A percentile compares a stretch with the other conserved stretches of the same genome.
Evolutionary conservation across 2,329 filamentous ascomycete genomes (phyloP).

Genomic region (Fusarium staphyleae): DNA sequence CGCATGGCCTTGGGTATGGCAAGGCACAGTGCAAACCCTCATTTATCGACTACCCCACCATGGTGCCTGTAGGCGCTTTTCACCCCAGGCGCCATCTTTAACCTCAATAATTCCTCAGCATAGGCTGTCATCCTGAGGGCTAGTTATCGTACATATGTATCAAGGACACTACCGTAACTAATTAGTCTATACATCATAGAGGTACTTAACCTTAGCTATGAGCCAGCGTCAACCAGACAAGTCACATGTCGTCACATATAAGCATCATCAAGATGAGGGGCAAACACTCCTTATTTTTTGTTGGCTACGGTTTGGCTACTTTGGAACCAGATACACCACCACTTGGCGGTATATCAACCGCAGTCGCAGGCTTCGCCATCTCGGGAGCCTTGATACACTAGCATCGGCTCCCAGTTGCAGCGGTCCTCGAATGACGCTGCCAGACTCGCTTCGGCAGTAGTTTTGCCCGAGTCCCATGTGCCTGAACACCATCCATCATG

Average conservation of each 20-base stretch:
- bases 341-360: slow-evolving; percentile 40
- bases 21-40: not conserved
- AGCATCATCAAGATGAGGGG: slow-evolving; percentile 24
- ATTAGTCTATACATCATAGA: not conserved
- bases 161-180: too few species aligned
- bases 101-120: too few species aligned
- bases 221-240: too few species aligned
- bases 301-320: slow-evolving; percentile 37
- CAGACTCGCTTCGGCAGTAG: slow-evolving; percentile 30
- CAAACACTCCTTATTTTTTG: slow-evolving; percentile 34
- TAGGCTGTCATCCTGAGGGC: too few species aligned
- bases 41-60: not conserved
- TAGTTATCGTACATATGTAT: too few species aligned
- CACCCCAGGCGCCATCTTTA: too few species aligned
- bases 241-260: slow-evolving; percentile 10
- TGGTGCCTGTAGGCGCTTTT: too few species aligned
- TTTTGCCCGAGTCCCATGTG: slow-evolving; percentile 34
- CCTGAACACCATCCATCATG: slow-evolving; percentile 38
- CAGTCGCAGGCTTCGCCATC: slow-evolving; percentile 38
- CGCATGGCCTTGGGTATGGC: rapidly evolving
- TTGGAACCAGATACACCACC: slow-evolving; percentile 36
- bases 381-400: slow-evolving; percentile 41
- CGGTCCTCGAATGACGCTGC: slow-evolving; percentile 31
- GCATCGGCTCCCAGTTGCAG: slow-evolving; percentile 37
- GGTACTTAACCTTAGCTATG: not conserved